phyloP scores from a whole-genome alignment of 2,329 filamentous ascomycete genomes.

The Penicillium sp. region DNA sequence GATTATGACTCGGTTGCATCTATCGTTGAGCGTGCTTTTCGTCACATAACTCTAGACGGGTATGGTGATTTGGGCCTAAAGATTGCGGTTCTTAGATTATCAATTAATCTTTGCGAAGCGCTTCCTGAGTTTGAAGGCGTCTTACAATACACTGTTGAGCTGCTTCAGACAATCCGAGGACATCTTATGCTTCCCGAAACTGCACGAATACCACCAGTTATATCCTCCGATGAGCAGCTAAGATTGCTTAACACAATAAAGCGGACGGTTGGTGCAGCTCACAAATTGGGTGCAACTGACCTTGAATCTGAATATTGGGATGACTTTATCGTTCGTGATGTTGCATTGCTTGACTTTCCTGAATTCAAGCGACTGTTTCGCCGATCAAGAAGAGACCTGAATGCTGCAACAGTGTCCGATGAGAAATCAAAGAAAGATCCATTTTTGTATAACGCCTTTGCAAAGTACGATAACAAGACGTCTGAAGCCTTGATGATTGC shows the following conservation, averaged over 20 bases:
- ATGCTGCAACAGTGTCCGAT: conserved; percentile 36
- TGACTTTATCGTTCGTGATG: conserved; percentile 79
- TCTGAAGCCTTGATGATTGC: conserved; percentile 70
- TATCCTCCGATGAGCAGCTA: conserved; percentile 78
- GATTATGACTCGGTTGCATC: conserved; percentile 31
- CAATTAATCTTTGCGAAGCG: conserved; percentile 90
- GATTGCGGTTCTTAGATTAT: conserved; percentile 80
- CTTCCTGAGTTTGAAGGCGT: conserved; percentile 88
- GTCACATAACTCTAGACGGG: conserved; percentile 42
- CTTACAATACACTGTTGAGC: conserved; percentile 77
- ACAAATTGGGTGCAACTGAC: conserved; percentile 65
- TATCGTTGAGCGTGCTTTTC: conserved; percentile 44
- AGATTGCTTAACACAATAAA: conserved; percentile 80
- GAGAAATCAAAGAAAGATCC: conserved; percentile 59
- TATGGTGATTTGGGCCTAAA: conserved; percentile 81
- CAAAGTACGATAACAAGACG: conserved; percentile 58
- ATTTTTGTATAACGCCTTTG: conserved; percentile 92
- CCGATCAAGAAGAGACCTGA: conserved; percentile 54
- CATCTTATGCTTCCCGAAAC: conserved; percentile 69
- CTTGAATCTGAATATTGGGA: conserved; percentile 91
- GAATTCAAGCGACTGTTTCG: conserved; percentile 61
- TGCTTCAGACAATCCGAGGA: conserved; percentile 72
- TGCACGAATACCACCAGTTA: conserved; percentile 65
- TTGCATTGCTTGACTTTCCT: conserved; percentile 64
- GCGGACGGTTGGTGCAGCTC: conserved; percentile 74